Evolutionary conservation across 176 grass and related monocot species (phyloP), one percentile per base, ranked within the genome.

Genomic region (Phyllostachys edulis): DNA sequence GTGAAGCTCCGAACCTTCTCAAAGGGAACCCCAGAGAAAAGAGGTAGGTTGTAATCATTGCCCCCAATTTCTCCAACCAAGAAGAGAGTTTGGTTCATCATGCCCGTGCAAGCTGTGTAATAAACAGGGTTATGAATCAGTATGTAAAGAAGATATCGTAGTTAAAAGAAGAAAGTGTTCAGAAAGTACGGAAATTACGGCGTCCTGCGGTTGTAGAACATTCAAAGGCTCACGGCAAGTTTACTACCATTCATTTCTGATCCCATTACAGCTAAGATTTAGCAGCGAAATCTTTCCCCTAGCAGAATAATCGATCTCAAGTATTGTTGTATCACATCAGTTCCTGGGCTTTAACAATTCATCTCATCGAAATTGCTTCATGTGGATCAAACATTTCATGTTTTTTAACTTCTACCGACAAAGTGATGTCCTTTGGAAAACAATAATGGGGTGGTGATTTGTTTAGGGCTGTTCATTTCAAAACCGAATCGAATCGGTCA

Each of bases 11-110:
- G 87, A 61, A 98, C 90, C 86, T 94, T 85, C 13, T 93, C 87
- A 29, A 95, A 24, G 1, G 79, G 52, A 14, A n/a, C 74, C 2
- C 85, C 70, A 9, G 27, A 47, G 16, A 86, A 74, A 67, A 94
- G 78, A 49, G 93, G 85, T 67, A 87, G 9, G 80, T 98, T 98
- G 83, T 98, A 98, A 84, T 98, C 96, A 65, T 98, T 98, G 6
- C 96, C 96, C 36, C 93, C 93, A 67, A 98, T 98, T 85, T 98
- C 96, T 77, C 96, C 96, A 41, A 96, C 77, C 45, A 92, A 75
- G 85, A 98, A 93, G 21, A 96, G 91, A 39, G 93, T 79, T 66
- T 80, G 70, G 61, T 80, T 81, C 52, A 96, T 82, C 24, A 90
- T 67, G 46, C 63, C 54, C 0, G 20, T 82, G 65, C 90, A 85